Conservation (phyloP, 495 filamentous ascomycete genomes). For the Neurospora sp. region DNA sequence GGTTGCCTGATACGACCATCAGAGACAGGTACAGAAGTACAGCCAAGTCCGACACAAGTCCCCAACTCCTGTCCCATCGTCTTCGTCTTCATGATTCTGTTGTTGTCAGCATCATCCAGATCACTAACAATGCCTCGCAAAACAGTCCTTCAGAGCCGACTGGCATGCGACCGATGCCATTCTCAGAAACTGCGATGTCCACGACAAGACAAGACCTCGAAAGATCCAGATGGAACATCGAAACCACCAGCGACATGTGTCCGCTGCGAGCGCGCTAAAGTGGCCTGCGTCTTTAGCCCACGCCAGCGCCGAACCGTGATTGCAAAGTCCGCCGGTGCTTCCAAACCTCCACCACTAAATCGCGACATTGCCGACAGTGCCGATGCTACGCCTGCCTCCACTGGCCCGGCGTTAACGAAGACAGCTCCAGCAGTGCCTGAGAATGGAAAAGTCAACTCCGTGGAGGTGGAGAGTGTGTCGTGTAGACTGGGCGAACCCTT, state of each 20-base stretch:
- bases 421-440: neutral
- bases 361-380: neutral
- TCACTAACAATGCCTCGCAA: constrained; percentile 1
- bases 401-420: neutral
- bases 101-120: neutral
- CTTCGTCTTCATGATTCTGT: neutral
- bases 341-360: neutral
- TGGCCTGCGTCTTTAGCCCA: constrained; percentile 7
- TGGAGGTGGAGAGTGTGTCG: neutral
- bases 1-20: neutral
- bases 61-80: neutral
- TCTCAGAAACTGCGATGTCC: constrained; percentile 5
- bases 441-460: neutral
- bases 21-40: neutral
- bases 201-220: neutral
- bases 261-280: constrained; percentile 4
- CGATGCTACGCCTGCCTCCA: neutral
- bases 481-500: neutral
- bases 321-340: neutral
- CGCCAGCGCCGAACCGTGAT: constrained; percentile 1
- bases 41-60: neutral
- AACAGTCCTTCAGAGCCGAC: neutral
- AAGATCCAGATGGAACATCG: neutral
- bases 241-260: neutral
- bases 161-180: constrained; percentile 8